Evolutionary conservation across 306 rosid genomes (phyloP).

Genomic region (Urtica urens): DNA sequence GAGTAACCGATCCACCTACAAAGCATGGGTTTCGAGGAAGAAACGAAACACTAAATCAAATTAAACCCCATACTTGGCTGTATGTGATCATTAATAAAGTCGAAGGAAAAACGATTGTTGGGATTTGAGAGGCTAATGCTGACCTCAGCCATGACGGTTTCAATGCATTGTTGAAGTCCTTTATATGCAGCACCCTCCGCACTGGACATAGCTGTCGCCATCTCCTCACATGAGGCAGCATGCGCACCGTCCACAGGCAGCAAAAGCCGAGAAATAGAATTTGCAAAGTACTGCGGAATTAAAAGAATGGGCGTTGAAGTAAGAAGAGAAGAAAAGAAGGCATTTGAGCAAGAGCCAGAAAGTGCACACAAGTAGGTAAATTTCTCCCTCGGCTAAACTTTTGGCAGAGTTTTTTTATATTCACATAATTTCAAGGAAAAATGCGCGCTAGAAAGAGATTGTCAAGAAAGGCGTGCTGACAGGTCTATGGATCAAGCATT

Average conservation of each 20-base stretch:
- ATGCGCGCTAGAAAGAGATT: too few relatives aligned
- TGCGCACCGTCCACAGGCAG: conserved; percentile 99
- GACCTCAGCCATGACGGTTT: conserved; percentile 99
- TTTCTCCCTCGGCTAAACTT: too few relatives aligned
- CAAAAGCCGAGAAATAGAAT: conserved; percentile 91
- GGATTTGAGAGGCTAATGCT: conserved; percentile 17
- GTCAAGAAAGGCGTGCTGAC: too few relatives aligned
- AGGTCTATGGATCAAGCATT: too few relatives aligned
- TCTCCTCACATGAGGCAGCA: conserved; percentile 98
- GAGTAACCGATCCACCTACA: conserved; percentile 91
- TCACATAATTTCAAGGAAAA: too few relatives aligned
- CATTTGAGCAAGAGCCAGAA: too few relatives aligned
- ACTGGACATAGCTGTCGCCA: conserved; percentile 96
- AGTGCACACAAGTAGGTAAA: too few relatives aligned
- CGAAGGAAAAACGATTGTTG: background rate
- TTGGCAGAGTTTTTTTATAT: too few relatives aligned
- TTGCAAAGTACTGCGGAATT: conserved; percentile 82
- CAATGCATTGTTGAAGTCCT: conserved; percentile 88
- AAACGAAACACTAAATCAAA: background rate
- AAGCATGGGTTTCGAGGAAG: background rate
- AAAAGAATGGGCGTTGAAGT: too few relatives aligned
- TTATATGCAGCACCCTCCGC: conserved; percentile 98
- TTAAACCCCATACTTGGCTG: background rate
- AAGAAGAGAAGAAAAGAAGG: too few relatives aligned
- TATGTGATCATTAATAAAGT: conserved; percentile 10